phyloP scores from a whole-genome alignment of 495 filamentous ascomycete genomes.

The Delitschia confertaspora region DNA sequence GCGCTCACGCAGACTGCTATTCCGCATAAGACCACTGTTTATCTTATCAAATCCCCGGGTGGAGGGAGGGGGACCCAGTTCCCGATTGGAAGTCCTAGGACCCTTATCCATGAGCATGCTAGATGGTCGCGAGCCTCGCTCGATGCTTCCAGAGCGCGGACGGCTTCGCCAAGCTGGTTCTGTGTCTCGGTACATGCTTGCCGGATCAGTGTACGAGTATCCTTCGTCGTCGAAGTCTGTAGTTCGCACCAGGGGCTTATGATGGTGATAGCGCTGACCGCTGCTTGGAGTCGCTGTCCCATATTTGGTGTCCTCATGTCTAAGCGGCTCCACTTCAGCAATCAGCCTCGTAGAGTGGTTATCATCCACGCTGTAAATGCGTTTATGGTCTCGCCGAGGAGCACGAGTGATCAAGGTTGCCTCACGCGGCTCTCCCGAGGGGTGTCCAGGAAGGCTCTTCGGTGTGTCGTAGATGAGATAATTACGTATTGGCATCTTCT shows the following conservation, averaged over 20 bases:
- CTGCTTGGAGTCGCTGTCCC: conserved; percentile 16
- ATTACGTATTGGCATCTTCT: conserved; percentile 19
- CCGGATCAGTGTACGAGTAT: conserved; percentile 36
- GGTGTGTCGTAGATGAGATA: conserved; percentile 9
- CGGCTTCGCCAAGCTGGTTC: conserved; percentile 36
- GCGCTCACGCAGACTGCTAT: conserved; percentile 27
- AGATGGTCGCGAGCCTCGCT: conserved; percentile 31
- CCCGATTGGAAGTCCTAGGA: conserved; percentile 20
- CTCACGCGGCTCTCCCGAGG: conserved; percentile 17
- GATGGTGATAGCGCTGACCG: conserved; percentile 30
- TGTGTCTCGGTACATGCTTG: conserved; percentile 36
- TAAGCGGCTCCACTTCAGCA: conserved; percentile 18
- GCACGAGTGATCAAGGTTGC: conserved; percentile 27
- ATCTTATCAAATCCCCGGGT: conserved; percentile 37
- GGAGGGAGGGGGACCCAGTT: conserved; percentile 34
- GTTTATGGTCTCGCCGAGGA: conserved; percentile 30
- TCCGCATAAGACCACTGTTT: conserved; percentile 25
- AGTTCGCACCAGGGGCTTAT: conserved; percentile 13
- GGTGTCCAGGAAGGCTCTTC: too few relatives aligned
- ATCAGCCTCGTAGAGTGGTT: conserved; percentile 21
- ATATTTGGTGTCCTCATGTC: conserved; percentile 21
- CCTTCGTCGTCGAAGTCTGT: conserved; percentile 29
- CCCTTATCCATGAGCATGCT: conserved; percentile 29
- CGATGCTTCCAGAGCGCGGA: conserved; percentile 30
- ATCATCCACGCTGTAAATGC: conserved; percentile 35